A percentile compares a stretch with the other conserved stretches of the same genome.
Evolutionary conservation across 2,329 filamentous ascomycete species (phyloP).

Genomic region (Calonectria naviculata): DNA sequence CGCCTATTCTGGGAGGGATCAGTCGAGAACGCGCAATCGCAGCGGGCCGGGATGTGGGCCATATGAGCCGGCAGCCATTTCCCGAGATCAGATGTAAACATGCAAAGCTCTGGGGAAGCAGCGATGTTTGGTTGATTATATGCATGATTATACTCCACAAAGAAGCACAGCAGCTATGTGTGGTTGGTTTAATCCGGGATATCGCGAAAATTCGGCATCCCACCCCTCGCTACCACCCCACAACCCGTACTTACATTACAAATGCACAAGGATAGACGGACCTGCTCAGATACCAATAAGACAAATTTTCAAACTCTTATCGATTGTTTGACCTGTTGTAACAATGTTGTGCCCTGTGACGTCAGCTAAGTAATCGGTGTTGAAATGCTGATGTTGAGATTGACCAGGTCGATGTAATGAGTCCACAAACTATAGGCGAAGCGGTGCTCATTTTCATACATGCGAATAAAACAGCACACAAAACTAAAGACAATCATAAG

Average conservation of each 20-base stretch:
- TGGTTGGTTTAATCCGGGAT: background rate
- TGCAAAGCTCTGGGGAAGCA: background rate
- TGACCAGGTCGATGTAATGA: too few relatives aligned
- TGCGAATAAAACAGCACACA: too few relatives aligned
- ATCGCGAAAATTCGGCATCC: background rate
- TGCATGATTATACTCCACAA: background rate
- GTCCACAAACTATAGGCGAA: too few relatives aligned
- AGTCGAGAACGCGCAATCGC: conserved; percentile 11
- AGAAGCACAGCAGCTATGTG: background rate
- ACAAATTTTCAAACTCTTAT: too few relatives aligned
- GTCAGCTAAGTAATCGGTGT: too few relatives aligned
- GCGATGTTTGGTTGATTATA: background rate
- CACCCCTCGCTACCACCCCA: background rate
- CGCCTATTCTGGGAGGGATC: conserved; percentile 3
- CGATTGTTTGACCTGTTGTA: too few relatives aligned
- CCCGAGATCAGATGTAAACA: background rate
- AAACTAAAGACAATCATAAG: too few relatives aligned
- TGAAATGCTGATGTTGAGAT: too few relatives aligned
- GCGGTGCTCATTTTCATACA: too few relatives aligned
- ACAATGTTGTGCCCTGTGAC: too few relatives aligned
- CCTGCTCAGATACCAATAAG: background rate
- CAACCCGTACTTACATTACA: background rate
- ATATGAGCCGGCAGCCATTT: background rate
- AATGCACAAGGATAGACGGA: background rate
- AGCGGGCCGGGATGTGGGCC: conserved; percentile 25